Evolutionary conservation across 805 yeast genomes (phyloP).

Genomic region (Sugiyamaella lignohabitans): DNA sequence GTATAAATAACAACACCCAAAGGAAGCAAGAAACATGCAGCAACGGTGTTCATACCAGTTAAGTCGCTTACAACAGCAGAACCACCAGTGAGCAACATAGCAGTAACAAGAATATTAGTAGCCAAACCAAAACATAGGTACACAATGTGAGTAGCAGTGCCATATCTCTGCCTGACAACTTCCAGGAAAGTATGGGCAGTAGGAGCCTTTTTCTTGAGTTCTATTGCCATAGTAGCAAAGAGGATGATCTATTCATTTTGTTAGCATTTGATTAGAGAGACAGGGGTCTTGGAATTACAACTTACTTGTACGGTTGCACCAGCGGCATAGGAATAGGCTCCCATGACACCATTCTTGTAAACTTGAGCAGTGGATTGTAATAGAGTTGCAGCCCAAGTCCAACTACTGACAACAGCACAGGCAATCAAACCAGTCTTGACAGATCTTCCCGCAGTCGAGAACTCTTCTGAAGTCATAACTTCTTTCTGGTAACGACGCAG

Average conservation of each 20-base stretch:
- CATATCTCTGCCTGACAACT: constrained; percentile 74
- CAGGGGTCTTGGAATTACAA: no score
- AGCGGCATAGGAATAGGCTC: constrained; percentile 79
- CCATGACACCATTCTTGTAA: constrained; percentile 69
- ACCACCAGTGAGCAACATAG: constrained; percentile 88
- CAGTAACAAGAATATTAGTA: constrained; percentile 84
- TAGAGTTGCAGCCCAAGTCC: constrained; percentile 91
- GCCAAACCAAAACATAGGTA: constrained; percentile 72
- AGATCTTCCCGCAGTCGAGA: constrained; percentile 85
- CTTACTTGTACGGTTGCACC: constrained; percentile 91
- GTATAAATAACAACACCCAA: constrained; percentile 72
- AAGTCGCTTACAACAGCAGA: constrained; percentile 73
- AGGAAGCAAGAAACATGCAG: constrained; percentile 77
- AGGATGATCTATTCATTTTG: no score
- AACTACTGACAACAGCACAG: constrained; percentile 85
- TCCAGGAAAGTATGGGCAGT: constrained; percentile 88
- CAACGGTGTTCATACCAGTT: constrained; percentile 78
- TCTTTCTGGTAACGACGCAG: constrained; percentile 77
- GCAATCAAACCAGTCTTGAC: constrained; percentile 80
- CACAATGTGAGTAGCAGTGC: constrained; percentile 57
- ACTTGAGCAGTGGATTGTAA: constrained; percentile 73
- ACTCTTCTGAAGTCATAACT: constrained; percentile 86
- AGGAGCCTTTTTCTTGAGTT: constrained; percentile 84
- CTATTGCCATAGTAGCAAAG: constrained; percentile 82
- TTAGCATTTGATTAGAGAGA: no score